Evolutionary conservation across 2,329 filamentous ascomycete species (phyloP).

Genomic region (Fusarium staphyleae): DNA sequence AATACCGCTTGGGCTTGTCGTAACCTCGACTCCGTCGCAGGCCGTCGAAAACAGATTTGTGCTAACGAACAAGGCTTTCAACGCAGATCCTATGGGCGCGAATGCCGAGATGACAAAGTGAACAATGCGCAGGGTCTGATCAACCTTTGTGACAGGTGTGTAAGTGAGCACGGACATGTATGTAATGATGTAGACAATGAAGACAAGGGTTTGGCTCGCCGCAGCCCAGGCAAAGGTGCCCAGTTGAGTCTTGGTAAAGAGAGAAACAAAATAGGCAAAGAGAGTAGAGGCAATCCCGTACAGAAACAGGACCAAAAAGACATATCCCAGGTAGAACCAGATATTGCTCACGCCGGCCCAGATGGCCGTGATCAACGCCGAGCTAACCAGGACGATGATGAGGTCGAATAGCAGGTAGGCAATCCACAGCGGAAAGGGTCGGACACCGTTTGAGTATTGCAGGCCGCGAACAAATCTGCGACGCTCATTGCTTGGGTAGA

Average conservation of each 20-base stretch:
- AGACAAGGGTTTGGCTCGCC: constrained; percentile 75
- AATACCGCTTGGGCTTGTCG: constrained; percentile 73
- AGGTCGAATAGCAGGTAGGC: constrained; percentile 87
- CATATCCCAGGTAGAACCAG: constrained; percentile 81
- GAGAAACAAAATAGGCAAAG: constrained; percentile 80
- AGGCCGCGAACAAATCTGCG: constrained; percentile 80
- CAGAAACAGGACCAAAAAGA: constrained; percentile 81
- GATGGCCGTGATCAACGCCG: constrained; percentile 71
- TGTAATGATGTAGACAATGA: constrained; percentile 74
- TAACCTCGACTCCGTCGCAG: constrained; percentile 70
- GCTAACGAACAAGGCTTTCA: constrained; percentile 76
- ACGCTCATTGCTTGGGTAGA: constrained; percentile 89
- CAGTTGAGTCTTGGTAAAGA: constrained; percentile 80
- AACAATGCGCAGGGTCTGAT: constrained; percentile 69
- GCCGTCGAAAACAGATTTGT: constrained; percentile 85
- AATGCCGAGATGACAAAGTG: constrained; percentile 79
- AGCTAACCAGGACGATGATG: constrained; percentile 69
- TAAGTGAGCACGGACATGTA: constrained; percentile 79
- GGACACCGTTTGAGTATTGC: constrained; percentile 91
- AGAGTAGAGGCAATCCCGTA: constrained; percentile 82
- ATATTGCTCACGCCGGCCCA: constrained; percentile 69
- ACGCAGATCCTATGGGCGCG: constrained; percentile 78
- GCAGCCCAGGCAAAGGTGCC: constrained; percentile 85
- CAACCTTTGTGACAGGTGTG: constrained; percentile 71
- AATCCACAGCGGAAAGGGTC: constrained; percentile 81